Conservation (phyloP, 2,329 filamentous ascomycete genomes). For the Clonostachys byssicola region DNA sequence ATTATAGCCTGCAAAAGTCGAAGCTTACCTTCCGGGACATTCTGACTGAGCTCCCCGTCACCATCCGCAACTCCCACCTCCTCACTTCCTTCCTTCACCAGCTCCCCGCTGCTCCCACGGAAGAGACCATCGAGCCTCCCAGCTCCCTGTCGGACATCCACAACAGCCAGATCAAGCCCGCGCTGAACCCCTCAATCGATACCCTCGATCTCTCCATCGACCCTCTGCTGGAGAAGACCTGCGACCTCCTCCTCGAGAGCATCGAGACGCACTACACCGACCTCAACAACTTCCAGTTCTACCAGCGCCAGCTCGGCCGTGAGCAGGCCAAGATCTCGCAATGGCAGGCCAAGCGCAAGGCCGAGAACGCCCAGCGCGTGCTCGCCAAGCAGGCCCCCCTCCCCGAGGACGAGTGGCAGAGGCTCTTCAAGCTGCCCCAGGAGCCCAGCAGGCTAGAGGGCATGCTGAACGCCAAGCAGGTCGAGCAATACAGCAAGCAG, state of each 20-base stretch:
- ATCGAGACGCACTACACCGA: slow-evolving; percentile 98
- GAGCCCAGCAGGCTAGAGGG: slow-evolving; percentile 91
- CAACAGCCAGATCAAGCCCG: slow-evolving; percentile 55
- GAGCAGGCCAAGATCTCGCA: slow-evolving; percentile 96
- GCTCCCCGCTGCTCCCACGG: slow-evolving; percentile 61
- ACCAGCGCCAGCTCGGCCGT: slow-evolving; percentile 87
- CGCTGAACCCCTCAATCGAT: slow-evolving; percentile 85
- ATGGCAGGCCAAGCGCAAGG: slow-evolving; percentile 96
- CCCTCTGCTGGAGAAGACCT: slow-evolving; percentile 97
- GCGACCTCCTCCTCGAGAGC: slow-evolving; percentile 90
- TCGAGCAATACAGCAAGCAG: slow-evolving; percentile 96
- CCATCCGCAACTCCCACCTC: slow-evolving; percentile 94
- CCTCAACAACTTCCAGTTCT: slow-evolving; percentile 97
- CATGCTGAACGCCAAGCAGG: slow-evolving; percentile 91
- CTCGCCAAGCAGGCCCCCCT: slow-evolving; percentile 85
- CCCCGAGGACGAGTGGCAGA: slow-evolving; percentile 97
- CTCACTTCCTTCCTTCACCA: slow-evolving; percentile 95
- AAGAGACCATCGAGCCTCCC: slow-evolving; percentile 69
- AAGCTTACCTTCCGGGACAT: slow-evolving; percentile 93
- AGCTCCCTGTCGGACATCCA: slow-evolving; percentile 75
- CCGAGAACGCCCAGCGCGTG: slow-evolving; percentile 82
- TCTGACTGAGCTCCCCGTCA: slow-evolving; percentile 82
- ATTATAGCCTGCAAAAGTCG: slow-evolving; percentile 79
- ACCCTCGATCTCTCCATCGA: slow-evolving; percentile 90
- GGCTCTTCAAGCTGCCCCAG: slow-evolving; percentile 94